Evolutionary conservation across 2,329 filamentous ascomycete species (phyloP).

Genomic region (Nemania abortiva): DNA sequence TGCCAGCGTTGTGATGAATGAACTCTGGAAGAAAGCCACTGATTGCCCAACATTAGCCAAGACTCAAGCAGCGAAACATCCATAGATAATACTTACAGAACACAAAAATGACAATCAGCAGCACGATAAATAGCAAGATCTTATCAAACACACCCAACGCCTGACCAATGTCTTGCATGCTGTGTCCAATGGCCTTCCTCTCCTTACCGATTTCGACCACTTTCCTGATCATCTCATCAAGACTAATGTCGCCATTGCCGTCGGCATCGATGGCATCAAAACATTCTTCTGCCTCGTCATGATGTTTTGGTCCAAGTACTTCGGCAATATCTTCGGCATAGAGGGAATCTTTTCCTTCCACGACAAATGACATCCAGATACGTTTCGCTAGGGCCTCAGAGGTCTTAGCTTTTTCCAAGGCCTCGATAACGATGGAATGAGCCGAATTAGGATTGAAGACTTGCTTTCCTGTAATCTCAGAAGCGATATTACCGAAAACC

Average conservation of each 20-base stretch:
- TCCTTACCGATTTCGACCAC: conserved; percentile 86
- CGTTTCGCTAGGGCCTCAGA: conserved; percentile 93
- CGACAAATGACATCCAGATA: conserved; percentile 98
- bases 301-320: conserved; percentile 81
- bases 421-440: conserved; percentile 89
- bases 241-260: conserved; percentile 90
- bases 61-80: not conserved
- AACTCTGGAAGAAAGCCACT: conserved; percentile 90
- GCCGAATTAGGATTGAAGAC: conserved; percentile 93
- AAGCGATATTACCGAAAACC: conserved; percentile 91
- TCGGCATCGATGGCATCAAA: conserved; percentile 87
- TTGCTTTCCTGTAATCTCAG: conserved; percentile 94
- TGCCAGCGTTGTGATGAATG: conserved; percentile 85
- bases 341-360: conserved; percentile 86
- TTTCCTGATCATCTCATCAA: conserved; percentile 95
- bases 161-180: conserved; percentile 97
- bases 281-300: conserved; percentile 84
- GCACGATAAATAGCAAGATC: conserved; percentile 83
- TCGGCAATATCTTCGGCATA: conserved; percentile 86
- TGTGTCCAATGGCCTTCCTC: conserved; percentile 87
- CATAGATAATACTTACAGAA: conserved; percentile 68
- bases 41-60: conserved; percentile 23
- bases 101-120: conserved; percentile 84
- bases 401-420: conserved; percentile 84
- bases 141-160: conserved; percentile 92